Conservation (phyloP, 306 rosid species). For the Citrullus amarus region DNA sequence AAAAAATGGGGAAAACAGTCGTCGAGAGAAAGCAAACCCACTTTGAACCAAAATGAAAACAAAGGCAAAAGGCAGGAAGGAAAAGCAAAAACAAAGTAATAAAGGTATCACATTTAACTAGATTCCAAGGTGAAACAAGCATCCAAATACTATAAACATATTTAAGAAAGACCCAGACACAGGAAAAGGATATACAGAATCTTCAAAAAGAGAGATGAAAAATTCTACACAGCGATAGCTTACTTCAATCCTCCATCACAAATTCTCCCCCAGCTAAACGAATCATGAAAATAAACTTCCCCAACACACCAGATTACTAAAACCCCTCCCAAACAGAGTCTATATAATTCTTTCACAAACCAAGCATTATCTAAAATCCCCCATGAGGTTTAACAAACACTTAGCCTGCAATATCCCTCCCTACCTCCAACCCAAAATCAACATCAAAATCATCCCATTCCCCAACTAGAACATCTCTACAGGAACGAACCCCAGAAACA, state of each 20-base stretch:
- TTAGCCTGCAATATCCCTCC: conserved; percentile 29
- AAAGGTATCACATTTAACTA: neutral
- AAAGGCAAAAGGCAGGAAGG: neutral
- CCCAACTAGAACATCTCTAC: conserved; percentile 26
- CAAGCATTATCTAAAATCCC: conserved; percentile 56
- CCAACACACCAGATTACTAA: too few relatives aligned
- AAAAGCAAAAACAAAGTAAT: neutral
- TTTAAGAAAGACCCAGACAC: neutral
- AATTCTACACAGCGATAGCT: neutral
- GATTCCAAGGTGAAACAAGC: conserved; percentile 1
- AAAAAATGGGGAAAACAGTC: neutral
- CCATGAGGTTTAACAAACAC: conserved; percentile 47
- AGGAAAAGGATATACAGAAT: conserved; percentile 5
- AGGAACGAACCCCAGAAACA: conserved; percentile 34
- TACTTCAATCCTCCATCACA: neutral
- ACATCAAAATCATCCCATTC: conserved; percentile 40
- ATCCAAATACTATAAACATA: neutral
- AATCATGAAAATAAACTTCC: conserved; percentile 6
- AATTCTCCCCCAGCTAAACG: neutral
- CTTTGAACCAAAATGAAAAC: neutral
- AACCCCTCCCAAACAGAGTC: too few relatives aligned
- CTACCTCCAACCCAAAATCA: conserved; percentile 40
- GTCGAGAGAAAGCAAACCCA: neutral
- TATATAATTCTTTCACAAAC: conserved; percentile 19
- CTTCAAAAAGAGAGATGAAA: neutral